Percentiles rank a stretch among this genome's conserved stretches.
Evolutionary conservation across 2,329 filamentous ascomycete genomes (phyloP).

Genomic region (Colletotrichum echinochloae): DNA sequence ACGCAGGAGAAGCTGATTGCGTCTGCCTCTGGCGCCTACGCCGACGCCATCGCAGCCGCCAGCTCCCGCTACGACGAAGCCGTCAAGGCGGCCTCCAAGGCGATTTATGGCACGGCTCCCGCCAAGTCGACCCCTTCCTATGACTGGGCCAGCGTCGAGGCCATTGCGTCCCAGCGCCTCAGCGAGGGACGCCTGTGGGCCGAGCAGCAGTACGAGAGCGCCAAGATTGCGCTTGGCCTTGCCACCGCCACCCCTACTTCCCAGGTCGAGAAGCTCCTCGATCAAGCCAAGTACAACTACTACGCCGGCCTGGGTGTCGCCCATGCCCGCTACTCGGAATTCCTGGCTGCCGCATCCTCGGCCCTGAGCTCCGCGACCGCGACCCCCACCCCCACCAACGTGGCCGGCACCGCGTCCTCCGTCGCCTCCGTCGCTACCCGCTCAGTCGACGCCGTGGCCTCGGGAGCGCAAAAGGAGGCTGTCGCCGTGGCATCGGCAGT

Average conservation of each 20-base stretch:
- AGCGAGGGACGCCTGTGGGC: slow-evolving; percentile 78
- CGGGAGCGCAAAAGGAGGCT: slow-evolving; percentile 61
- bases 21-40: slow-evolving; percentile 76
- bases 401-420: slow-evolving; percentile 61
- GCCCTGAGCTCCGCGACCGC: slow-evolving; percentile 72
- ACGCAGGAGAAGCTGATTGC: slow-evolving; percentile 74
- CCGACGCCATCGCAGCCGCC: slow-evolving; percentile 72
- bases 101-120: slow-evolving; percentile 61
- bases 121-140: slow-evolving; percentile 55
- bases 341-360: slow-evolving; percentile 77
- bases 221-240: slow-evolving; percentile 73
- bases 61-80: slow-evolving; percentile 69
- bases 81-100: slow-evolving; percentile 63
- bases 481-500: slow-evolving; percentile 64
- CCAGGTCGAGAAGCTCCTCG: slow-evolving; percentile 68
- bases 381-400: slow-evolving; percentile 69
- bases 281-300: slow-evolving; percentile 74
- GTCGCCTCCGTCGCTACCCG: slow-evolving; percentile 60
- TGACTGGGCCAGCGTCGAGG: slow-evolving; percentile 64
- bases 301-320: slow-evolving; percentile 84
- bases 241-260: slow-evolving; percentile 70
- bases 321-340: slow-evolving; percentile 82
- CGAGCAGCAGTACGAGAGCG: slow-evolving; percentile 76
- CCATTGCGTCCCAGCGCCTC: slow-evolving; percentile 77
- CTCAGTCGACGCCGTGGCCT: slow-evolving; percentile 59